phyloP scores from a whole-genome alignment of 345 rosid species.

The Leavenworthia alabamica region DNA sequence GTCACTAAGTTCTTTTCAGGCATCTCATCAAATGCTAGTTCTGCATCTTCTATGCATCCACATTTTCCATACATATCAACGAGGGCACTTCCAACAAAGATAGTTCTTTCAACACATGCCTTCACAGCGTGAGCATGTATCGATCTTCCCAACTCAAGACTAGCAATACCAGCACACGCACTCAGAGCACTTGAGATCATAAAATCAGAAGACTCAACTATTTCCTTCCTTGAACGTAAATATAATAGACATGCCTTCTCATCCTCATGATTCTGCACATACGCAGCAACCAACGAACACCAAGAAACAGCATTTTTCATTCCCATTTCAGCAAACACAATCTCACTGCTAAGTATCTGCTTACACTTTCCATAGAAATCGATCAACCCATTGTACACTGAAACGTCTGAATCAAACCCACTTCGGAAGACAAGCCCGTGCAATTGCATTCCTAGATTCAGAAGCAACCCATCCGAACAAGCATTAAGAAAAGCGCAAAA shows the following conservation, averaged over 20 bases:
- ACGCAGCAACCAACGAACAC: conserved; percentile 65
- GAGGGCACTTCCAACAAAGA: conserved; percentile 70
- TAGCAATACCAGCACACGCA: conserved; percentile 68
- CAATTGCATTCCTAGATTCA: conserved; percentile 56
- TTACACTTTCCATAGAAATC: conserved; percentile 84
- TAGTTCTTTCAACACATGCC: conserved; percentile 51
- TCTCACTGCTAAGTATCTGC: conserved; percentile 40
- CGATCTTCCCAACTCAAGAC: conserved; percentile 63
- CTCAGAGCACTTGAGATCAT: conserved; percentile 60
- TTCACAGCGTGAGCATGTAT: conserved; percentile 65
- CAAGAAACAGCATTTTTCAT: conserved; percentile 71
- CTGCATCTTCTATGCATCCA: conserved; percentile 57
- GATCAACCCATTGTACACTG: conserved; percentile 63
- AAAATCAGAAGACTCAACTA: conserved; percentile 55
- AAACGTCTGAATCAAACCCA: conserved; percentile 48
- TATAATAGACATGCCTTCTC: conserved; percentile 58
- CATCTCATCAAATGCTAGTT: conserved; percentile 51
- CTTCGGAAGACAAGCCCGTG: conserved; percentile 54
- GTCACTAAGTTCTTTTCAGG: conserved; percentile 62
- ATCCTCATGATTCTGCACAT: conserved; percentile 64
- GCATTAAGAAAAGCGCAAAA: conserved; percentile 65
- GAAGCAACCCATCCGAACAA: conserved; percentile 44
- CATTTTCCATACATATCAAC: conserved; percentile 97
- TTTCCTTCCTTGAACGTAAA: conserved; percentile 42
- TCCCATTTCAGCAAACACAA: conserved; percentile 49